Evolutionary conservation across 352 stramenopile genomes (phyloP).

Genomic region (Globisporangium paroecandrum): DNA sequence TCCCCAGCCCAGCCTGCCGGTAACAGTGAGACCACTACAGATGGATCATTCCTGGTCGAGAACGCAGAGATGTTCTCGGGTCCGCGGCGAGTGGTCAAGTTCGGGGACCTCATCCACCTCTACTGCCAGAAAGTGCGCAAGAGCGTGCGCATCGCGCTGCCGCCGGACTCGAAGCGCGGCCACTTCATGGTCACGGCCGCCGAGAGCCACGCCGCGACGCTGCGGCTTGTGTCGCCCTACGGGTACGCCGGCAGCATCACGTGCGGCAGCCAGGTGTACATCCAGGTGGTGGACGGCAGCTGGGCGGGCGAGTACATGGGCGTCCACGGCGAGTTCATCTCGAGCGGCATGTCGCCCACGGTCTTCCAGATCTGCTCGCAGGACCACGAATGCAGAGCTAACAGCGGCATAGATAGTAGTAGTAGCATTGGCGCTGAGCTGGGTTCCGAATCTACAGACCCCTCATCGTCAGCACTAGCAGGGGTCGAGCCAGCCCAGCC

Average conservation of each 20-base stretch:
- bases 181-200: conserved; percentile 44
- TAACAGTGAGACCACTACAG: neutral
- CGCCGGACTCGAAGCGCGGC: conserved; percentile 52
- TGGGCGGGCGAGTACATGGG: conserved; percentile 51
- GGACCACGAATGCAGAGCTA: conserved; percentile 20
- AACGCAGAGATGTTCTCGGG: conserved; percentile 54
- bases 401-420: neutral
- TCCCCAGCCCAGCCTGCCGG: neutral
- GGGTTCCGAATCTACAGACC: neutral
- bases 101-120: conserved; percentile 53
- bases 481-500: conserved; percentile 1
- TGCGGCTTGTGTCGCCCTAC: conserved; percentile 59
- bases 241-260: conserved; percentile 34
- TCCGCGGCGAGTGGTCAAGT: conserved; percentile 36
- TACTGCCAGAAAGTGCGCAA: conserved; percentile 43
- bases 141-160: conserved; percentile 37
- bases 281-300: conserved; percentile 48
- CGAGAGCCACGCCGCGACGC: conserved; percentile 28
- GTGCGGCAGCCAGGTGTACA: conserved; percentile 50
- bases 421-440: neutral
- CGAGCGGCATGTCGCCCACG: conserved; percentile 41
- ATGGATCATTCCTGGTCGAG: conserved; percentile 50
- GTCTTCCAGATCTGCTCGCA: conserved; percentile 39
- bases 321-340: conserved; percentile 46
- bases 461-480: neutral